Evolutionary conservation across 306 rosid genomes (phyloP).

Genomic region (Lathyrus aphaca): DNA sequence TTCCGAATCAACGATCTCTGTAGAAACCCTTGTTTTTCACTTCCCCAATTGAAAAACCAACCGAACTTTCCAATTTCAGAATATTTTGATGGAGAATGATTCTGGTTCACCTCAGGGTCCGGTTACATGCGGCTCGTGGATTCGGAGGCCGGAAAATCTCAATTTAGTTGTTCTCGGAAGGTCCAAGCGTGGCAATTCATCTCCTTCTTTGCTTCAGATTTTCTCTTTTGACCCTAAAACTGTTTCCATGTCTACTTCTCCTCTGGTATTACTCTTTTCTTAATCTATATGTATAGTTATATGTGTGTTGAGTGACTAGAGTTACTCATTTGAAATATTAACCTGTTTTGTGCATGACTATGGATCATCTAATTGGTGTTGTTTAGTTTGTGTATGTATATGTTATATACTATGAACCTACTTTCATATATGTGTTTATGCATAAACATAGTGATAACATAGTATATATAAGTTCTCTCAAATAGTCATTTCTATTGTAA

Average conservation of each 20-base stretch:
- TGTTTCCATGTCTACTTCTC: conserved; percentile 65
- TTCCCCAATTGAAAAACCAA: conserved; percentile 33
- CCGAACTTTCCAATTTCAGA: conserved; percentile 13
- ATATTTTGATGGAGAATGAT: conserved; percentile 54
- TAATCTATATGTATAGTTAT: not conserved
- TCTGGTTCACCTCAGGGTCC: conserved; percentile 70
- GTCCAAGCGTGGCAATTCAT: conserved; percentile 57
- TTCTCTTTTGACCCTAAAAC: conserved; percentile 75
- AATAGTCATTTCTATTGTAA: no score
- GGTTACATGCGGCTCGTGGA: conserved; percentile 85
- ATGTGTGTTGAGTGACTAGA: not conserved
- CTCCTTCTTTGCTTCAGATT: conserved; percentile 69
- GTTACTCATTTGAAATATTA: not conserved
- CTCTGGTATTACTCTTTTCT: conserved; percentile 60
- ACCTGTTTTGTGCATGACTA: not conserved
- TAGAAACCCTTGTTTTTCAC: not conserved
- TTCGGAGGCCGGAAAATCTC: conserved; percentile 81
- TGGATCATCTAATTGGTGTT: no score
- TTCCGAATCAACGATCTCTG: conserved; percentile 17
- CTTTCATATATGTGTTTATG: no score
- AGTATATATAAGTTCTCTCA: no score
- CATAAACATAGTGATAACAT: no score
- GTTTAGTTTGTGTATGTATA: no score
- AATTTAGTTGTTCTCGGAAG: conserved; percentile 63
- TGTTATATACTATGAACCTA: no score